Conservation (phyloP, 164 flowering plant genomes). For the Macadamia tetraphylla region DNA sequence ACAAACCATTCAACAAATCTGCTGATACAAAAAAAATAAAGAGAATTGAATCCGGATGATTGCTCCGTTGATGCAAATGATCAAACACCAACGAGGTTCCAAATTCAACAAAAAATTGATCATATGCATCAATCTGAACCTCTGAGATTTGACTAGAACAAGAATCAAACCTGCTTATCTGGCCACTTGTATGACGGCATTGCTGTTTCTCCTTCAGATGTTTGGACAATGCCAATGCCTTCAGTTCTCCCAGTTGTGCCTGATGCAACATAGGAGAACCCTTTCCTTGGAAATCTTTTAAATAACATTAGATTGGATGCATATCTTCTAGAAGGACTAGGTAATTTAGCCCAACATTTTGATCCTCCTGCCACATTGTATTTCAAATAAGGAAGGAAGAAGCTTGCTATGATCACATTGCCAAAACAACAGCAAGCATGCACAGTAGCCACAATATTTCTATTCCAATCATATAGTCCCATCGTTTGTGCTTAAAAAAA, state of each 20-base stretch:
- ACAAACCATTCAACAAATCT: not conserved
- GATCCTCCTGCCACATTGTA: constrained; percentile 8
- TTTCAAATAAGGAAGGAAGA: not conserved
- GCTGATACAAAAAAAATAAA: not conserved
- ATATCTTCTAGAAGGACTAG: constrained; percentile 11
- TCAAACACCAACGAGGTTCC: not conserved
- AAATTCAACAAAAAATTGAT: not conserved
- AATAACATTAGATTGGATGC: not conserved
- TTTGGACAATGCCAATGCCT: not conserved
- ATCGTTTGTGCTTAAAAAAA: no score
- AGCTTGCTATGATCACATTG: not conserved
- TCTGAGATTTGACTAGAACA: not conserved
- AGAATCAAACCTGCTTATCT: constrained; percentile 20
- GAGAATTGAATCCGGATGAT: not conserved
- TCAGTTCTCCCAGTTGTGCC: constrained; percentile 7
- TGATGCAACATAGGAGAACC: constrained; percentile 7
- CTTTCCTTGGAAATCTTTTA: constrained; percentile 4
- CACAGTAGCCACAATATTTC: no score
- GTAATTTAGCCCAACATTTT: constrained; percentile 11
- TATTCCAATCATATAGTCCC: no score
- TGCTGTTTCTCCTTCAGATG: constrained; percentile 11
- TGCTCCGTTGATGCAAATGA: not conserved
- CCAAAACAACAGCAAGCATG: no score
- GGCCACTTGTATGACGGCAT: constrained; percentile 22
- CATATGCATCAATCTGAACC: not conserved